Base-by-base conservation (phyloP, 1,139 yeast genomes). In the Geotrichum reessii region DNA sequence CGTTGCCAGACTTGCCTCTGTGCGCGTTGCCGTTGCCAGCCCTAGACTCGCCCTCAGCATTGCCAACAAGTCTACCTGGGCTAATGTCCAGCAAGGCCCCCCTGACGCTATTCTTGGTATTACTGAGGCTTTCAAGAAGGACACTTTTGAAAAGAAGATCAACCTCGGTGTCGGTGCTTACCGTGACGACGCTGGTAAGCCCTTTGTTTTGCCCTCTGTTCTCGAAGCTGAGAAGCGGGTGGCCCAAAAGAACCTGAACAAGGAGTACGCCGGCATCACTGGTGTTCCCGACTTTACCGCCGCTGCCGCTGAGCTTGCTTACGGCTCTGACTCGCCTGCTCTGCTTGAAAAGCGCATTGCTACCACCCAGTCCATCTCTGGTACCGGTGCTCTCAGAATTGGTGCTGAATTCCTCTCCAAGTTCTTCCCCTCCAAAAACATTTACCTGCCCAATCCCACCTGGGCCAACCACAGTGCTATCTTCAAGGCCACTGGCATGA, bases 161-260 rank as follows among this genome's bases (percentile, higher is more conserved):
- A 96, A 91, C 74, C 78, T 90, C 64, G 97, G 97, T 58, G 92
- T 92, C 62, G 98, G 98, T 64, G 98, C 98, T 53, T 93, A 93
- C 79, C 84, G 98, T 74, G 97, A 92, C 73, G 87, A 90, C 73
- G 74, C 76, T 65, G 98, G 97, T 58, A 87, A 90, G 74, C 97
- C 98, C 55, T 92, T 93, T 90, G 91, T 93, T 58, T 79, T 93
- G 57, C 96, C 96, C 7, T 84, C 95, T 11, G 98, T 93, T 17
- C 81, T 78, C 63, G 65, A 65, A 63, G 96, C 97, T 59, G 76
- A 73, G 65, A 56, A 61, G 60, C 52, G 57, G 21, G 62, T 72
- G 24, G 62, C 68, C 2, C 64, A 59, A 37, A 74, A 61, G 79
- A 78, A 64, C 79, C 85, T 58, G 74, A 92, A 93, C 78, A 97